phyloP scores from a whole-genome alignment of 129 eudicot species.

The Scalesia atractyloides region DNA sequence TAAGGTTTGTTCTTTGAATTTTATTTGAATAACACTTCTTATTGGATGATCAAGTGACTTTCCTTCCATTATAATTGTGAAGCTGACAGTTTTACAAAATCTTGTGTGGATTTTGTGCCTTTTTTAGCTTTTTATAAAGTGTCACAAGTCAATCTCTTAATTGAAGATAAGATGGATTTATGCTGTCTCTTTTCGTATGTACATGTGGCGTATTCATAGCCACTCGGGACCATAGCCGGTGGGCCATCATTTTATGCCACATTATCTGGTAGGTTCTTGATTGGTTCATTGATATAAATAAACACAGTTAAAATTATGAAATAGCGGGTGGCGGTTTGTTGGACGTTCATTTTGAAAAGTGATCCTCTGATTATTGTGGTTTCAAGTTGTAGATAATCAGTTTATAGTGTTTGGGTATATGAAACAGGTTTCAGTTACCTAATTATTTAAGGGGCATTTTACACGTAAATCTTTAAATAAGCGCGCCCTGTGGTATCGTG shows the following conservation, averaged over 20 bases:
- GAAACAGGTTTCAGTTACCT: not conserved
- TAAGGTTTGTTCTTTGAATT: constrained; percentile 10
- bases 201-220: constrained; percentile 23
- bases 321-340: not conserved
- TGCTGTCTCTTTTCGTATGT: constrained; percentile 27
- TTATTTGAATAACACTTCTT: not conserved
- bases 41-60: constrained; percentile 22
- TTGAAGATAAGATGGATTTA: constrained; percentile 29
- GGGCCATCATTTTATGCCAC: constrained; percentile 17
- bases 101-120: constrained; percentile 45
- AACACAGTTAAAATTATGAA: not conserved
- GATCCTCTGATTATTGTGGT: not conserved
- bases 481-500: not conserved
- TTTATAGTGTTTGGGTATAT: not conserved
- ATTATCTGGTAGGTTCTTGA: constrained; percentile 1
- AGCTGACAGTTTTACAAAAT: constrained; percentile 28
- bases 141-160: constrained; percentile 29
- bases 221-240: constrained; percentile 19
- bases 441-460: not conserved
- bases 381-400: not conserved
- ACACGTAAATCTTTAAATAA: not conserved
- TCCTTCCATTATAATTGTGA: not conserved
- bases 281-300: not conserved
- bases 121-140: constrained; percentile 35
- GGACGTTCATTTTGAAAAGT: not conserved